Base-by-base conservation (phyloP, 106 monocot species). In the Posidonia australis region DNA sequence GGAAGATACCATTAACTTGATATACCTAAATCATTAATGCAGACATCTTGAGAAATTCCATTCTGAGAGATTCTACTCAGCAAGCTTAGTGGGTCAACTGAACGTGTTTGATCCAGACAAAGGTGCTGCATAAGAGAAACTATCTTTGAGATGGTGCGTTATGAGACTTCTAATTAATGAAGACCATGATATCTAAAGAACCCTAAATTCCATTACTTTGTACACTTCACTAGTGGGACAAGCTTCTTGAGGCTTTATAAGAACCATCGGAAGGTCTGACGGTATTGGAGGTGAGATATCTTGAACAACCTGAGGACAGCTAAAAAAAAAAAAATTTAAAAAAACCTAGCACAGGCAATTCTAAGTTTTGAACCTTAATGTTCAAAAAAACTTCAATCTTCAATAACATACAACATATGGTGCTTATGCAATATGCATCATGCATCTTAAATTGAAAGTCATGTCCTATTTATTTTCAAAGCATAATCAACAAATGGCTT, bases 221-320 rank as follows among this genome's bases (percentile, higher is more conserved):
- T 99, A 99, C 42, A 99, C 98, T 88, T 87, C 91, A 69, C 83
- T 83, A 24, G 98, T 99, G 26, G 98, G 73, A 67, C 98, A 98
- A 67, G 78, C 98, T 75, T 99, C 88, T 74, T 72, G 78, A 26
- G 98, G 98, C 73, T 99, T 99, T 58, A 99, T 79, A 18, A 99
- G 91, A 68, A 88, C 85, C 98, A 99, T 85, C 12, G 98, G 85
- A 67, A 88, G 63, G 47, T 99, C 77, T 46, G 52, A 48, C 1
- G 83, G 79, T 44, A 99, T 51, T 36, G 82, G 66, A 60, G 62
- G 25, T 51, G 77, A 77, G 76, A 99, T 82, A 76, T 91, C 83
- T 75, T 81, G 62, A 62, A 99, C 87, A 79, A 99, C 54, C 98
- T 99, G 67, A 44, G 25, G 67, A 49, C 24, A 65, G n/a, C n/a